Evolutionary conservation across 2,329 filamentous ascomycete genomes (phyloP).

Genomic region (Stromatinia cepivora): DNA sequence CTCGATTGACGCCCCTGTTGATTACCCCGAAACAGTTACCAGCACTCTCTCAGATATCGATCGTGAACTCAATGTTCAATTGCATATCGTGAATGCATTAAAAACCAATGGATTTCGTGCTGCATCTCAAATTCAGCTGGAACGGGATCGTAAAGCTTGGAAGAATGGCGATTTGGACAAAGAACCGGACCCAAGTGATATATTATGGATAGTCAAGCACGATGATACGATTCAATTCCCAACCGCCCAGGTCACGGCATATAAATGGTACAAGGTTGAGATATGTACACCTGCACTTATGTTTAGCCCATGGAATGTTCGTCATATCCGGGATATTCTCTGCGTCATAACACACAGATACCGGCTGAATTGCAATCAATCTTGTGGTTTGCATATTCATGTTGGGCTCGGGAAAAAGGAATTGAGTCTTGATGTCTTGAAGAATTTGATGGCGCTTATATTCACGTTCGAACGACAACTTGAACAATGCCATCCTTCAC

Average conservation of each 20-base stretch:
- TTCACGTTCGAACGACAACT: slow-evolving; percentile 38
- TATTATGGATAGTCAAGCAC: slow-evolving; percentile 21
- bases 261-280: slow-evolving; percentile 28
- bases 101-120: background rate
- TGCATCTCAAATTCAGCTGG: slow-evolving; percentile 18
- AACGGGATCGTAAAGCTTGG: slow-evolving; percentile 5
- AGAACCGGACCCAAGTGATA: background rate
- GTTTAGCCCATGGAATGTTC: slow-evolving; percentile 20
- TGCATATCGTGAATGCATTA: slow-evolving; percentile 15
- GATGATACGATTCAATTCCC: slow-evolving; percentile 22
- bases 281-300: slow-evolving; percentile 29
- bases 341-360: slow-evolving; percentile 26
- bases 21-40: background rate
- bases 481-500: slow-evolving; percentile 34
- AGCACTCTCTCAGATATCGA: slow-evolving; percentile 6
- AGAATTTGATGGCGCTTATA: slow-evolving; percentile 36
- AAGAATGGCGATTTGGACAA: background rate
- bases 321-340: slow-evolving; percentile 23
- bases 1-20: slow-evolving; percentile 2
- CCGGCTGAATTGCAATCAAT: slow-evolving; percentile 33
- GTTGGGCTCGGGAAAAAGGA: slow-evolving; percentile 36
- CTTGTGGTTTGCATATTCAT: slow-evolving; percentile 40
- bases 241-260: background rate
- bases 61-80: slow-evolving; percentile 14
- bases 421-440: slow-evolving; percentile 35